Conservation (phyloP, 176 grass and related monocot species). For the Pontederia paniculata region DNA sequence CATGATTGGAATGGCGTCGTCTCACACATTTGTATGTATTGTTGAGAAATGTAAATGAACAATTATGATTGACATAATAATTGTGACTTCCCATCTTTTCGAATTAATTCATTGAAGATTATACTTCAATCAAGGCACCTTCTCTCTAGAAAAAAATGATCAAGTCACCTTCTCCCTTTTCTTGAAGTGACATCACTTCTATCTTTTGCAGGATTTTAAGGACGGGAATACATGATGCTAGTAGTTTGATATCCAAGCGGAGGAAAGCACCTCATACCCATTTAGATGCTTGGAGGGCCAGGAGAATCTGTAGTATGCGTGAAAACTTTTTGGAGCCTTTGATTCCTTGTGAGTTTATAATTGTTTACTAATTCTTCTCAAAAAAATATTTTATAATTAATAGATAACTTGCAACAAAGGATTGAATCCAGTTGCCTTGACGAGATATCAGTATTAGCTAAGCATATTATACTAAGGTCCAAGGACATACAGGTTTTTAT, state of each 20-base stretch:
- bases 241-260: constrained; percentile 35
- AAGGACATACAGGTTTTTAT: too few species aligned
- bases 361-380: too few species aligned
- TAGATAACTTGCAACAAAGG: neutral
- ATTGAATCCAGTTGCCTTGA: neutral
- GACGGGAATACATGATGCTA: constrained; percentile 36
- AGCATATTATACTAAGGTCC: too few species aligned
- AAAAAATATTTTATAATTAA: neutral
- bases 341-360: constrained; percentile 43
- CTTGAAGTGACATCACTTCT: neutral
- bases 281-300: constrained; percentile 52
- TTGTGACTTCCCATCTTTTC: too few species aligned
- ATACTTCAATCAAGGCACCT: neutral
- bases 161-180: neutral
- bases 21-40: too few species aligned
- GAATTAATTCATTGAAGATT: neutral
- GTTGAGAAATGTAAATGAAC: too few species aligned
- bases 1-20: too few species aligned
- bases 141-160: neutral
- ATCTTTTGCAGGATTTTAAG: constrained; percentile 31
- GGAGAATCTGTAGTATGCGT: constrained; percentile 30
- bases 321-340: constrained; percentile 45
- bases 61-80: too few species aligned
- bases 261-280: constrained; percentile 46
- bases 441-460: neutral